Evolutionary conservation across 2,329 filamentous ascomycete genomes (phyloP), one percentile per base, ranked within the genome.

Genomic region (Balansia obtecta): DNA sequence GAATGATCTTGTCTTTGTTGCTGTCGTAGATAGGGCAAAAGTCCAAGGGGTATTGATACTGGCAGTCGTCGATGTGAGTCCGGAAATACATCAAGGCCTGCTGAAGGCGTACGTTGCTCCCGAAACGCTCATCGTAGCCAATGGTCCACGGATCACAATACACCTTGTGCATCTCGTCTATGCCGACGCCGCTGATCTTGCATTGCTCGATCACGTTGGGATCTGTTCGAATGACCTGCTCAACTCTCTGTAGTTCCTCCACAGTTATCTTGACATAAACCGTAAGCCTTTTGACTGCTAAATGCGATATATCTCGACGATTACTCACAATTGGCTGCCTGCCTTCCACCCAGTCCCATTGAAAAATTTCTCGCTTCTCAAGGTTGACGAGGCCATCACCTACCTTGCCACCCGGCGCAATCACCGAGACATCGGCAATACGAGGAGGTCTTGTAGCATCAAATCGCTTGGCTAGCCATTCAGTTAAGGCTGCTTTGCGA

Each of bases 101-200:
- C 68, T 96, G 90, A 4, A 95, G 78, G 50, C 90, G 82, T 42
- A 88, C 74, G 42, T 73, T 73, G 63, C 71, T 91, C 54, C 89
- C 90, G 60, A 89, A 93, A 43, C 90, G 83, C 70, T 94, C 87
- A 60, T 96, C 90, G 63, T 88, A 95, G 46, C 90, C 90, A 66
- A 96, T 95, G 1, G 90, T 95, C 90, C 90, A 96, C 11, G 88
- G 88, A 64, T 96, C 90, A 67, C 89, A 95, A 71, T 94, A 95
- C 45, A 96, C 87, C 69, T 95, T 95, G 73, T 93, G 73, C 90
- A 96, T 95, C n/a, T 52, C 46, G 7, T 44, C 30, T 27, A 16
- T 38, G 9, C 41, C 8, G 16, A 50, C 46, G 41, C 48, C 48
- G 15, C 88, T 77, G 51, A 94, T 77, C 7, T 77, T 77, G 61